Base-by-base conservation (phyloP, 2,329 filamentous ascomycete genomes). In the Aspergillus persii region DNA sequence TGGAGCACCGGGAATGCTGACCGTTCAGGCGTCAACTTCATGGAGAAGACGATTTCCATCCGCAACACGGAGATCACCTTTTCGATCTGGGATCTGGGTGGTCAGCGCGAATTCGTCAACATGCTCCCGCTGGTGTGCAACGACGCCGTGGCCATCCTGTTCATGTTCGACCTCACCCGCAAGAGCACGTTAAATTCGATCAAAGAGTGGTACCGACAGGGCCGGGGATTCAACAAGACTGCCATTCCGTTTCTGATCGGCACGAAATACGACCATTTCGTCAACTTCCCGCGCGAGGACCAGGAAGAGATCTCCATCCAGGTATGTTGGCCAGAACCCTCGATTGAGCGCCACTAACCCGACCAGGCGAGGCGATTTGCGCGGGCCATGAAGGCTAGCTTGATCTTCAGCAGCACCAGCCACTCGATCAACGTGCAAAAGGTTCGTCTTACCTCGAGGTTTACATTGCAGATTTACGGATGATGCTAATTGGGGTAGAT, bases 371-470 rank as follows among this genome's bases (percentile, higher is more conserved):
- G 94, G 68, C 88, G 95, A 60, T 99, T 98, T 76, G 95, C 95
- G 63, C 96, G 96, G 76, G 95, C 95, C 9, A 99, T 99, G 95
- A 91, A 96, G 69, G 95, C 95, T 61, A 92, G 92, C 70, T 83
- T 99, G 71, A 98, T 99, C 71, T 99, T 99, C 78, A 96, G 92
- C 79, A 98, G 94, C 78, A 99, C 95, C 56, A 97, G 93, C 75
- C 95, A 99, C 80, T 97, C 93, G 77, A 99, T 99, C 83, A 99
- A 99, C 70, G 95, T 99, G 63, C 95, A 99, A 79, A 99, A 98
- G 89, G 94, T 96, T 74, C 51, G 76, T 41, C 3, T 47, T 27
- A 11, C 33, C 33, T 41, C 4, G 8, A 56, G 44, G 65, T 53
- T 52, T 39, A 29, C 26, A 27, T 33, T 33, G 2, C 8, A 33